phyloP scores from a whole-genome alignment of 164 flowering plant genomes.

The Magnolia sinica region DNA sequence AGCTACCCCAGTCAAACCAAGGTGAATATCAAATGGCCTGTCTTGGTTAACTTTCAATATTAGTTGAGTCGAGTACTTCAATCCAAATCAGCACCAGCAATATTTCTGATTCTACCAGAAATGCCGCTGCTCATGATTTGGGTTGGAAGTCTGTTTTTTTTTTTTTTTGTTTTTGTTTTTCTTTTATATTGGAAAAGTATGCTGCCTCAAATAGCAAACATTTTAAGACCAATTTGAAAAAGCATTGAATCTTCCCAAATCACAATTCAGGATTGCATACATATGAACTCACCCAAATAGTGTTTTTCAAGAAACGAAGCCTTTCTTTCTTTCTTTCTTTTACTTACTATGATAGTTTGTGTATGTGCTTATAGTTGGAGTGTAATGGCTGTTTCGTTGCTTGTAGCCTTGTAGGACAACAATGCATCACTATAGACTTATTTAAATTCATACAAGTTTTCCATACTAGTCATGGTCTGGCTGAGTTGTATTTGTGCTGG shows the following conservation, averaged over 20 bases:
- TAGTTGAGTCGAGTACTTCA: too few species aligned
- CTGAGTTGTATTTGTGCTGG: neutral
- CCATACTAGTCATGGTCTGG: neutral
- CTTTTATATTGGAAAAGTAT: neutral
- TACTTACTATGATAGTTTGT: neutral
- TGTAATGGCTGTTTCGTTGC: neutral
- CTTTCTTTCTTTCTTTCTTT: neutral
- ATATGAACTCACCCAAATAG: neutral
- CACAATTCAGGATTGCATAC: neutral
- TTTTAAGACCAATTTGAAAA: neutral
- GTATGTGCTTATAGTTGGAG: neutral
- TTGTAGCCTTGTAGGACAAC: neutral
- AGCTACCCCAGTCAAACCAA: slow-evolving; percentile 7
- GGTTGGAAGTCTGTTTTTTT: neutral
- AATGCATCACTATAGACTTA: neutral
- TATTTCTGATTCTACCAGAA: neutral
- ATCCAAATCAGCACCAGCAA: too few species aligned
- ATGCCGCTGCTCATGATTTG: neutral
- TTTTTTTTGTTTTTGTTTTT: neutral
- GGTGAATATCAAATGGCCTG: slow-evolving; percentile 6
- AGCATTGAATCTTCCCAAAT: neutral
- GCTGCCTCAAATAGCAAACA: neutral
- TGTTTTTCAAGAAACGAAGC: neutral
- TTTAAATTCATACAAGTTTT: neutral
- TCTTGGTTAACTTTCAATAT: neutral